phyloP scores from a whole-genome alignment of 2,329 filamentous ascomycete species.

The Curvularia sp. region DNA sequence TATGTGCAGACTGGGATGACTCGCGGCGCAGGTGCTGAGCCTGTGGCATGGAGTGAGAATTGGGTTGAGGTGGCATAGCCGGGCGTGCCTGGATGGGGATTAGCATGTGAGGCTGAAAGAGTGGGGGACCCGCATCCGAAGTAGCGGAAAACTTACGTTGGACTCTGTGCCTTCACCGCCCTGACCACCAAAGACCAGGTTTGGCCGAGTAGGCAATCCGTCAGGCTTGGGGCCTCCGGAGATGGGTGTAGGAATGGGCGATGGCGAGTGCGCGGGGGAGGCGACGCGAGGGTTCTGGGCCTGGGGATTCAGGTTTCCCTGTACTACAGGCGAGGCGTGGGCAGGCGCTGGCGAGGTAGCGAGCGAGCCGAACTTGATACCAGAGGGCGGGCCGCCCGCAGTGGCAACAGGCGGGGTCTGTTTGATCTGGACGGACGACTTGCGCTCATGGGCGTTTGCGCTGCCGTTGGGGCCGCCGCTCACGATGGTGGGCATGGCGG shows the following conservation, averaged over 20 bases:
- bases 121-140: constrained; percentile 1
- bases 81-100: constrained; percentile 68
- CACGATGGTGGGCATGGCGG: constrained; percentile 63
- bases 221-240: constrained; percentile 85
- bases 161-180: constrained; percentile 71
- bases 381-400: constrained; percentile 53
- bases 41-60: constrained; percentile 58
- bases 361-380: constrained; percentile 82
- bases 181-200: constrained; percentile 82
- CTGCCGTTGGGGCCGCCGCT: constrained; percentile 73
- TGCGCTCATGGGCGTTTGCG: constrained; percentile 81
- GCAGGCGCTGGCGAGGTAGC: constrained; percentile 67
- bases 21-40: constrained; percentile 83
- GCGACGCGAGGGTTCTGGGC: constrained; percentile 72
- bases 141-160: constrained; percentile 66
- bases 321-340: constrained; percentile 70
- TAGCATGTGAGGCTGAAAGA: constrained; percentile 17
- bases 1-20: constrained; percentile 82
- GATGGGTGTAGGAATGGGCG: constrained; percentile 88
- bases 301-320: constrained; percentile 65
- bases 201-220: constrained; percentile 71
- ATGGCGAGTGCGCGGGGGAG: constrained; percentile 87
- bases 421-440: constrained; percentile 92
- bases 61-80: constrained; percentile 60
- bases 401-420: constrained; percentile 68